These are phyloP conservation scores for Cystofilobasidium bisporidii DNA, from an alignment of 768 basidiomycete species.

Conservation along the genomic window DNA sequence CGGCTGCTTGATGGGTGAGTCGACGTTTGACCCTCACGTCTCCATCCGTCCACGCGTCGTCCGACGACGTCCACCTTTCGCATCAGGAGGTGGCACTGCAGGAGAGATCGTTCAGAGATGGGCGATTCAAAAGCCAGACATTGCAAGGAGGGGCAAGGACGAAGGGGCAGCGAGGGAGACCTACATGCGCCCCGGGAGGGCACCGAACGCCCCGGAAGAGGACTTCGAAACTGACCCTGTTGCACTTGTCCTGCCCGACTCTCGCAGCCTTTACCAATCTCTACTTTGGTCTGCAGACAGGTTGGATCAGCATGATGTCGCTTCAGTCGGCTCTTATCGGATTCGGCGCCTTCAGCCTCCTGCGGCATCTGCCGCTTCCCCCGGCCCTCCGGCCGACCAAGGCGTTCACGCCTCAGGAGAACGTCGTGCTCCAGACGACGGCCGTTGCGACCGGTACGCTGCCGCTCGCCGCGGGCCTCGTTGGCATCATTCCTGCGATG, in stretches of 20 bases:
- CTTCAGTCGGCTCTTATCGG: slow-evolving; percentile 89
- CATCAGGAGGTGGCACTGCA: no score
- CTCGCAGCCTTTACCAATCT: slow-evolving; percentile 15
- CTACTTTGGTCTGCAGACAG: slow-evolving; percentile 60
- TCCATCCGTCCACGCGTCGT: no score
- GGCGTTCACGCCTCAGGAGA: slow-evolving; percentile 79
- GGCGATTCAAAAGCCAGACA: no score
- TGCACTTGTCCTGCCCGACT: not conserved
- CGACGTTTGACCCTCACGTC: no score
- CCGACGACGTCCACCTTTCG: no score
- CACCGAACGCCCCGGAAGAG: no score
- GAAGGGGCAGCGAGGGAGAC: no score
- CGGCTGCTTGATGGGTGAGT: slow-evolving; percentile 19
- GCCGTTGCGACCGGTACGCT: slow-evolving; percentile 80
- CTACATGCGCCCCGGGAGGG: no score
- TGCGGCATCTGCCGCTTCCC: slow-evolving; percentile 34
- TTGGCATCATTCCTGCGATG: slow-evolving; percentile 86
- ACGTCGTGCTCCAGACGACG: slow-evolving; percentile 87
- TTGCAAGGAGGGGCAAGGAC: no score
- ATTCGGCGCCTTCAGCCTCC: slow-evolving; percentile 62
- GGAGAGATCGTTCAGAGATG: no score
- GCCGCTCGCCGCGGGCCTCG: slow-evolving; percentile 52
- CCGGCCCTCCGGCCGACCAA: slow-evolving; percentile 33
- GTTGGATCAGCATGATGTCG: slow-evolving; percentile 74
- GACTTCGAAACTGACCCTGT: not conserved